Evolutionary conservation across 371 early-diverging fungal genomes (phyloP), one percentile per base, ranked within the genome.

Genomic region (Apophysomyces elegans): DNA sequence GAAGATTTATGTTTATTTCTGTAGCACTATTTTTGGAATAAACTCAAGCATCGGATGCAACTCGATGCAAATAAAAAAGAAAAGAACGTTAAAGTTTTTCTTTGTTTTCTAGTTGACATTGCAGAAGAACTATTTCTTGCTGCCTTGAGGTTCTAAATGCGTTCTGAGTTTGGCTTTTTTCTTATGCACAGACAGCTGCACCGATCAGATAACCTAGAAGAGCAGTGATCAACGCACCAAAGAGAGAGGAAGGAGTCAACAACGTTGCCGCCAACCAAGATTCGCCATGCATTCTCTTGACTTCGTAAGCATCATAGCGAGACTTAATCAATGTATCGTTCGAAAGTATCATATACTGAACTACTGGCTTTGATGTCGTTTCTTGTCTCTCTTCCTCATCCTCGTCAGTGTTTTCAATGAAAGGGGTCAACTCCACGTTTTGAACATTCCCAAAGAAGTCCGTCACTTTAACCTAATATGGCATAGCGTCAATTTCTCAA

Each of bases 371-470:
- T 32, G 57, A 7, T 37, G 9, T 26, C 14, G 57, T 56, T 56
- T 26, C 32, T 26, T 1, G 41, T 41, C 41, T 41, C 41, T 56
- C 46, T 9, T 44, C 54, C 7, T 50, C 47, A n/a, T 21, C 54
- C 9, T 18, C 54, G 9, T 21, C 21, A 21, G 16, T 26, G 11
- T 54, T 37, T 65, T 65, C 68, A 50, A 63, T 56, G 3, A 78
- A 68, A n/a, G 77, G 79, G 59, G 92, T 91, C 63, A 96, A 74
- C 74, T 96, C 94, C 5, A 96, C 84, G 67, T 89, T 92, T 67
- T 95, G 94, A 16, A 96, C 96, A 43, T 88, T 92, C 37, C 98
- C 98, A 76, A 97, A 96, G 72, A 97, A 97, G 72, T 97, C 98
- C 0, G 96, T 96, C 37, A 96, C 88, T 56, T 88, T 86, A 37